These are phyloP conservation scores for Neophaeococcomyces mojaviensis DNA, from an alignment of 2,329 filamentous ascomycete genomes.

Conservation along the genomic window DNA sequence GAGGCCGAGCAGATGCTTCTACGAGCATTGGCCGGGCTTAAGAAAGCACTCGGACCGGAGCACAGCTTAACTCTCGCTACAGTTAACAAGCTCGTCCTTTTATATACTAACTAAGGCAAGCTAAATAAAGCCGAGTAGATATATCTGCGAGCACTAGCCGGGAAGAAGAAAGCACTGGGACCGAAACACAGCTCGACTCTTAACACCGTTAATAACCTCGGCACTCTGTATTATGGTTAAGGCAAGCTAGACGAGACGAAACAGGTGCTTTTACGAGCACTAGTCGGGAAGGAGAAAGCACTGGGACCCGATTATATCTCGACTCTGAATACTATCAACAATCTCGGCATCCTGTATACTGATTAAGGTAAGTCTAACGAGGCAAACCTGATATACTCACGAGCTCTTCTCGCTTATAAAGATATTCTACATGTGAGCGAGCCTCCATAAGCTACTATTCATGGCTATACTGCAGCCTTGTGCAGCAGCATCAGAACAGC, in stretches of 20 bases:
- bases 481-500: no score
- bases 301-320: constrained; percentile 14
- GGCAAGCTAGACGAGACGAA: constrained; percentile 20
- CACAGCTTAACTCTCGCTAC: constrained; percentile 19
- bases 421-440: no score
- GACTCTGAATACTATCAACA: constrained; percentile 23
- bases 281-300: constrained; percentile 11
- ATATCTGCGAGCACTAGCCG: constrained; percentile 21
- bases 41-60: constrained; percentile 14
- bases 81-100: constrained; percentile 21
- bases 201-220: constrained; percentile 23
- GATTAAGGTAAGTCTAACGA: constrained; percentile 22
- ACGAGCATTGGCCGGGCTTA: no score
- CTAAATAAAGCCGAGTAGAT: constrained; percentile 23
- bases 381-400: constrained; percentile 20
- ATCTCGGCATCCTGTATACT: constrained; percentile 22
- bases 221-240: constrained; percentile 20
- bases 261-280: constrained; percentile 21
- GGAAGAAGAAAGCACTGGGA: constrained; percentile 20
- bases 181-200: constrained; percentile 23
- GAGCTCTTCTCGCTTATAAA: no score
- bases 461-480: no score
- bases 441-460: no score
- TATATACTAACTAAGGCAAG: constrained; percentile 23
- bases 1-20: constrained; percentile 22